These are phyloP conservation scores for Amaranthus tricolor DNA, from an alignment of 179 eudicot species.

Conservation along the genomic window DNA sequence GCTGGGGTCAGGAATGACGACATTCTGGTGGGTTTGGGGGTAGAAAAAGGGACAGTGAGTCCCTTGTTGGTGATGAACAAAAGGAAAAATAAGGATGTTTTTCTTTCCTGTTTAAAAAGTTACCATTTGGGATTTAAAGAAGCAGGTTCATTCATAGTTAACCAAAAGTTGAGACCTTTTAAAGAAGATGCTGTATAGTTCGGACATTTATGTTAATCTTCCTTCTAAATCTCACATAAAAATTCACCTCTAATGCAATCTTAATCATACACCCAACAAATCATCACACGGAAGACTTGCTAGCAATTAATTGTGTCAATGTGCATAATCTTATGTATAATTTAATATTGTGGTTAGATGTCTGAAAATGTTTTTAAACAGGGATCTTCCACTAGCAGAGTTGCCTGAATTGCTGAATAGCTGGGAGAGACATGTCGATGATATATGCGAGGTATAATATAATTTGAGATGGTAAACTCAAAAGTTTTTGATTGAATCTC, in stretches of 20 bases:
- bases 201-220: background rate
- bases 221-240: background rate
- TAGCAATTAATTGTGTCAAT: background rate
- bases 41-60: too few species aligned
- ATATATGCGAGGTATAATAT: conserved; percentile 53
- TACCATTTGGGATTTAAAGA: too few species aligned
- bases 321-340: background rate
- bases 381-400: conserved; percentile 60
- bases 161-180: too few species aligned
- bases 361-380: conserved; percentile 28
- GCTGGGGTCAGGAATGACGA: too few species aligned
- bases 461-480: conserved; percentile 6
- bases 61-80: too few species aligned
- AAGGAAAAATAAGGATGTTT: too few species aligned
- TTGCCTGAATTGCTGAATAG: conserved; percentile 54
- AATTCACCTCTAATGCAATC: background rate
- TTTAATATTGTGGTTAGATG: background rate
- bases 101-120: too few species aligned
- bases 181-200: too few species aligned
- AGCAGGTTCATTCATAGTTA: too few species aligned
- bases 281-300: background rate
- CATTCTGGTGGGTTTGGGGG: too few species aligned
- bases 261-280: background rate
- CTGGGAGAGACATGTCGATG: conserved; percentile 63
- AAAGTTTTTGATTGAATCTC: conserved; percentile 6